Base-by-base conservation (phyloP, 2,329 filamentous ascomycete genomes). In the Xylaria sp. region DNA sequence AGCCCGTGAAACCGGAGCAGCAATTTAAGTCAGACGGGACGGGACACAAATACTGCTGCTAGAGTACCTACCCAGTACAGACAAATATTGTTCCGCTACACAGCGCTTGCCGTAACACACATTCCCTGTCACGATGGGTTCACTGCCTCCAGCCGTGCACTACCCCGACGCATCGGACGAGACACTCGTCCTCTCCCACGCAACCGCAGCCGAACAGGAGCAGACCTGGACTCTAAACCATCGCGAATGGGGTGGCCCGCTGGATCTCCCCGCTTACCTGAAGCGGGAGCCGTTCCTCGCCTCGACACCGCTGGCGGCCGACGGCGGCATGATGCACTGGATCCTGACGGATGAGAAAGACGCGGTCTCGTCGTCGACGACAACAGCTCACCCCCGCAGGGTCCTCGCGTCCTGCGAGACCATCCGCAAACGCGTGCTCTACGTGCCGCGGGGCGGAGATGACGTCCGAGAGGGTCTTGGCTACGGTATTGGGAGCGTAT, bases 401-500 rank as follows among this genome's bases (percentile, higher is more conserved):
- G 81, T 92, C 32, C 84, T 91, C 25, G 88, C 88, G 2, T 87
- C 86, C 32, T 91, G 89, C 77, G 90, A 92, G 79, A 86, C 87
- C 10, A 82, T 91, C 61, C 84, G 85, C 68, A 92, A 92, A 79
- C 83, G 82, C 35, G 86, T 87, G 5, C 75, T 90, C 3, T 42
- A 80, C 82, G 37, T 72, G 71, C 21, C 75, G 9, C 54, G 40
- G 47, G 77, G 70, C 32, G 58, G 68, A 25, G 62, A 71, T 16
- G 73, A 76, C 53, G 79, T 85, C 18, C 78, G 82, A 64, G 88
- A 93, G 54, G 87, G 86, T 1, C 82, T 89, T 10, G 88, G 88
- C 18, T 91, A 97, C 80, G 93, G 92, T 5, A 87, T 97, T 65
- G 92, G 90, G 16, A 93, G 91, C 69, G 93, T 97, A n/a, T 96